Evolutionary conservation across 805 yeast genomes (phyloP).

Genomic region (Starmerella scarabaei): DNA sequence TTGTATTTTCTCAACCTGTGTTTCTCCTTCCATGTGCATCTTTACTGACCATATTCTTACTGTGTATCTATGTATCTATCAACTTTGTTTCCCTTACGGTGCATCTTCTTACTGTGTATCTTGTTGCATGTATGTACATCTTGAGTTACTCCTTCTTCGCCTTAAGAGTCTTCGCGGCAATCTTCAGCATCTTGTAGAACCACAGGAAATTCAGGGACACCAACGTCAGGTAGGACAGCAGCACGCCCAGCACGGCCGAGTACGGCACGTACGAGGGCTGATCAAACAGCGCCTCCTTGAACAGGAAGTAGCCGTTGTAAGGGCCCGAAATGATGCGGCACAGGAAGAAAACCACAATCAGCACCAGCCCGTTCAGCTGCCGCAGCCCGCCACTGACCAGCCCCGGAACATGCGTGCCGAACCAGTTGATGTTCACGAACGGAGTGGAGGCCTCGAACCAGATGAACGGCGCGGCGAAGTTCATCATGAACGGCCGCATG

Average conservation of each 20-base stretch:
- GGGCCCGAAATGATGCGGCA: constrained; percentile 84
- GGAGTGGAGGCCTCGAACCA: constrained; percentile 85
- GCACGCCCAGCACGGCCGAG: constrained; percentile 37
- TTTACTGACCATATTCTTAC: too few species aligned
- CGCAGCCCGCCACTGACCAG: constrained; percentile 42
- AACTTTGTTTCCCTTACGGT: too few species aligned
- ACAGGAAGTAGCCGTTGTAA: constrained; percentile 42
- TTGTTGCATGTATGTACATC: background rate
- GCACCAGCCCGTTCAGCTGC: constrained; percentile 54
- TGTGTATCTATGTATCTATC: too few species aligned
- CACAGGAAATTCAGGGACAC: constrained; percentile 64
- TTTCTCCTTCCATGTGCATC: too few species aligned
- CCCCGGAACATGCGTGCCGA: constrained; percentile 65
- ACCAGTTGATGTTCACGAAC: constrained; percentile 91
- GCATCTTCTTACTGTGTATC: too few species aligned
- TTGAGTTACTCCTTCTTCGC: constrained; percentile 5
- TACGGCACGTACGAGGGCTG: constrained; percentile 31
- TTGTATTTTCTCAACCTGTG: too few species aligned
- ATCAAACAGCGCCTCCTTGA: constrained; percentile 26
- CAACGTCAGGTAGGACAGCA: constrained; percentile 48
- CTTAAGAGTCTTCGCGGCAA: constrained; percentile 46
- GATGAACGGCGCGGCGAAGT: constrained; percentile 72
- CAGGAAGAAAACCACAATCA: constrained; percentile 57
- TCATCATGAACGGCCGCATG: constrained; percentile 60
- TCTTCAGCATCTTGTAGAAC: constrained; percentile 71